Evolutionary conservation across 306 rosid genomes (phyloP).

Genomic region (Castanea mollissima): DNA sequence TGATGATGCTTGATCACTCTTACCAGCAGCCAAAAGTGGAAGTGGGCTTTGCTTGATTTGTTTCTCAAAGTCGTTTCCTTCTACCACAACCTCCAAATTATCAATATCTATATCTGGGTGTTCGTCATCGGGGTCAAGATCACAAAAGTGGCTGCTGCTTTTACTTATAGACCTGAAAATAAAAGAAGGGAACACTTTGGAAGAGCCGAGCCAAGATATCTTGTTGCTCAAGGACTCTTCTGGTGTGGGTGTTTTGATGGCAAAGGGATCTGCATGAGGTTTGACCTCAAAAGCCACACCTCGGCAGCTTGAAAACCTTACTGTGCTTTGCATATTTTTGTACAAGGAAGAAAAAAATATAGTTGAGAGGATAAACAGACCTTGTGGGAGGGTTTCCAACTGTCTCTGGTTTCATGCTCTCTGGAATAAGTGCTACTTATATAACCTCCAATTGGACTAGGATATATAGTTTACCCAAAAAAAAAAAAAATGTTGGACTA

Average conservation of each 20-base stretch:
- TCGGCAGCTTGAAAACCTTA: slow-evolving; percentile 50
- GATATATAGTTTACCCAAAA: too few relatives aligned
- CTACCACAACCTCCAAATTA: background rate
- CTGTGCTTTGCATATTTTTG: slow-evolving; percentile 26
- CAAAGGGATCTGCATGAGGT: slow-evolving; percentile 40
- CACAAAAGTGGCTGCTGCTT: slow-evolving; percentile 51
- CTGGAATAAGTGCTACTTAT: too few relatives aligned
- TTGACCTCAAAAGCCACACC: slow-evolving; percentile 51
- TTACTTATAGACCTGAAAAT: slow-evolving; percentile 31
- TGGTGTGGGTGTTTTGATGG: slow-evolving; percentile 9
- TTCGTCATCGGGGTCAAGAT: slow-evolving; percentile 21
- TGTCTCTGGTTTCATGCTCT: too few relatives aligned
- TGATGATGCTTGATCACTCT: slow-evolving; percentile 18
- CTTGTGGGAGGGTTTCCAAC: too few relatives aligned
- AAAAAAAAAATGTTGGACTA: too few relatives aligned
- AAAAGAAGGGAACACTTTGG: slow-evolving; percentile 24
- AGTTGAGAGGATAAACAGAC: too few relatives aligned
- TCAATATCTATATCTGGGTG: background rate
- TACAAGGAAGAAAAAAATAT: too few relatives aligned
- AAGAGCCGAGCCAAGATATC: slow-evolving; percentile 14
- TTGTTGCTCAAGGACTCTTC: too few relatives aligned
- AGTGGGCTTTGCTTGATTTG: slow-evolving; percentile 12
- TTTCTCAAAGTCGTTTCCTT: slow-evolving; percentile 20
- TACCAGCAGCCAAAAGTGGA: slow-evolving; percentile 19
- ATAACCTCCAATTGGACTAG: too few relatives aligned